These are phyloP conservation scores for Claviceps pusilla DNA, from an alignment of 2,329 filamentous ascomycete genomes.

Conservation along the genomic window DNA sequence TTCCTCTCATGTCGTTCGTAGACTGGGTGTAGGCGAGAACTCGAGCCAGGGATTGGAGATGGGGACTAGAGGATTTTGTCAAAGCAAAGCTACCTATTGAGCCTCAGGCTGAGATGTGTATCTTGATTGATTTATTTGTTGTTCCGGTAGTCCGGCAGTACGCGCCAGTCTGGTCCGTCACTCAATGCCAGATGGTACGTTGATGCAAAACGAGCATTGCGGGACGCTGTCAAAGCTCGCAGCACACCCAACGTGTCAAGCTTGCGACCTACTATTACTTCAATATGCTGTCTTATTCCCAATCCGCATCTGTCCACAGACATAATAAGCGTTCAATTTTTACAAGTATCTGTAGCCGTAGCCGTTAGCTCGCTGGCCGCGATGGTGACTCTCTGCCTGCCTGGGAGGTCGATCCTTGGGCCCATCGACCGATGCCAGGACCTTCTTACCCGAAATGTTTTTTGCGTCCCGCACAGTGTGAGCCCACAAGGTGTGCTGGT, in stretches of 20 bases:
- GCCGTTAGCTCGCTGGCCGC: not conserved
- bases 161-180: not conserved
- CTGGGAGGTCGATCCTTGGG: constrained; percentile 1
- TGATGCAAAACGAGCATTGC: not conserved
- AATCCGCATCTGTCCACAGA: not conserved
- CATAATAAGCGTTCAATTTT: not conserved
- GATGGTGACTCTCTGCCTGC: not conserved
- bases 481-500: not conserved
- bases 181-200: not conserved
- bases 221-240: not conserved
- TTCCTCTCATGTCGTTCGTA: too few species aligned
- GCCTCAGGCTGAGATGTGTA: not conserved
- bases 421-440: constrained; percentile 2
- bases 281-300: not conserved
- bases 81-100: not conserved
- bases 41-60: too few species aligned
- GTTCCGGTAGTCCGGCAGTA: not conserved
- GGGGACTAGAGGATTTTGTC: too few species aligned
- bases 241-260: not conserved
- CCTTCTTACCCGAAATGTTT: not conserved
- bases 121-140: not conserved
- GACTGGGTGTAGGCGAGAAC: too few species aligned
- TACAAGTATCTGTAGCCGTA: not conserved
- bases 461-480: constrained; percentile 3
- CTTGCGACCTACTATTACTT: not conserved